Evolutionary conservation across 1,284 basidiomycete genomes (phyloP).

Genomic region (Phylloporus gajari): DNA sequence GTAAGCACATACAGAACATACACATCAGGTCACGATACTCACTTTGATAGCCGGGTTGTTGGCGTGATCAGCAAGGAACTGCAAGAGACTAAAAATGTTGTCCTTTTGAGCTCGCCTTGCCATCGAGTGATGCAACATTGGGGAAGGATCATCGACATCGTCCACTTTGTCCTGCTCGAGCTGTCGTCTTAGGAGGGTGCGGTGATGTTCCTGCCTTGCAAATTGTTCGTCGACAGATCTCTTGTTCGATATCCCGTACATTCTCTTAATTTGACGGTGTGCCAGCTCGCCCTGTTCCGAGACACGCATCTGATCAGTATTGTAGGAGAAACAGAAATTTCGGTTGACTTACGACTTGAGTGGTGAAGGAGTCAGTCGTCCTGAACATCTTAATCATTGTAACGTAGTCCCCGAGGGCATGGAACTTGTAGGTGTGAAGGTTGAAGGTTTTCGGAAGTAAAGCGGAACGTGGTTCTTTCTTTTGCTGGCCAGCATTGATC

Average conservation of each 20-base stretch:
- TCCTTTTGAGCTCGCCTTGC: background rate
- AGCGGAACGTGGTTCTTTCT: background rate
- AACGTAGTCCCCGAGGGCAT: conserved; percentile 13
- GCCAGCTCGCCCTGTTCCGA: background rate
- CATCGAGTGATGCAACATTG: conserved; percentile 9
- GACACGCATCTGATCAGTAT: background rate
- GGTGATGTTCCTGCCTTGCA: background rate
- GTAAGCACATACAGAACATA: no score
- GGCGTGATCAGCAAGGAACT: no score
- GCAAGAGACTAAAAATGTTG: conserved; percentile 12
- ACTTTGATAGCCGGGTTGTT: no score
- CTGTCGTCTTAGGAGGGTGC: conserved; percentile 12
- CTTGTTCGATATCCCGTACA: conserved; percentile 10
- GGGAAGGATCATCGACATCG: background rate
- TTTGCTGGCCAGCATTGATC: background rate
- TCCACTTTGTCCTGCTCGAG: background rate
- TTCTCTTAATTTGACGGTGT: conserved; percentile 5
- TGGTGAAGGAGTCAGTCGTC: conserved; percentile 8
- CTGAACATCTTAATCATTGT: conserved; percentile 7
- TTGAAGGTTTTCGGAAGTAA: conserved; percentile 12
- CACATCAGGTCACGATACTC: no score
- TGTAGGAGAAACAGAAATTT: background rate
- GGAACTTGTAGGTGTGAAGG: conserved; percentile 18
- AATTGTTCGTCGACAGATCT: conserved; percentile 3
- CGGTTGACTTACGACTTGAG: background rate